These are phyloP conservation scores for Lantana camara DNA, from an alignment of 257 asterid species.

Conservation along the genomic window DNA sequence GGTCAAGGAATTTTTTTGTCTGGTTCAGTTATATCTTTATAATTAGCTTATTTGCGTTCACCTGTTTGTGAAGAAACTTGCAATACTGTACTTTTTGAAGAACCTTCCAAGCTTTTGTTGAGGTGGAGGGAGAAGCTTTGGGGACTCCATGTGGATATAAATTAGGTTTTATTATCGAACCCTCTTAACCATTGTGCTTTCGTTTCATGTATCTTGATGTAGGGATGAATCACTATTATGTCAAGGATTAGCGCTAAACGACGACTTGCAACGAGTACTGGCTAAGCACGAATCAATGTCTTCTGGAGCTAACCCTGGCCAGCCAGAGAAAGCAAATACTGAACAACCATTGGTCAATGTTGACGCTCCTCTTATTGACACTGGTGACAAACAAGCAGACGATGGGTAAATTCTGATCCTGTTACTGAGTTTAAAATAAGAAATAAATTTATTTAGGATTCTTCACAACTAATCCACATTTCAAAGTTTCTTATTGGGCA, in stretches of 20 bases:
- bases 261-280: constrained; percentile 74
- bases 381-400: constrained; percentile 50
- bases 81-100: background rate
- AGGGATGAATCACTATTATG: constrained; percentile 73
- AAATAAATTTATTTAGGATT: constrained; percentile 9
- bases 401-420: constrained; percentile 48
- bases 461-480: background rate
- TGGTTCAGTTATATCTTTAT: background rate
- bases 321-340: constrained; percentile 42
- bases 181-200: background rate
- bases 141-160: background rate
- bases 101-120: background rate
- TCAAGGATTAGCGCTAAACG: constrained; percentile 76
- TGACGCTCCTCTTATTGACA: constrained; percentile 69
- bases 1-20: background rate
- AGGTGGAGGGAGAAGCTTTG: no score
- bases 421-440: background rate
- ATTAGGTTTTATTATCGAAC: background rate
- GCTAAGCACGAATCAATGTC: constrained; percentile 76
- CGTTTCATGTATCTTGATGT: constrained; percentile 20
- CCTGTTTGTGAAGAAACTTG: background rate
- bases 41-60: background rate
- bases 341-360: constrained; percentile 49
- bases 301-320: constrained; percentile 49
- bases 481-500: no score